Conservation (phyloP, 108 stramenopile species). For the Stephanodiscus triporus region DNA sequence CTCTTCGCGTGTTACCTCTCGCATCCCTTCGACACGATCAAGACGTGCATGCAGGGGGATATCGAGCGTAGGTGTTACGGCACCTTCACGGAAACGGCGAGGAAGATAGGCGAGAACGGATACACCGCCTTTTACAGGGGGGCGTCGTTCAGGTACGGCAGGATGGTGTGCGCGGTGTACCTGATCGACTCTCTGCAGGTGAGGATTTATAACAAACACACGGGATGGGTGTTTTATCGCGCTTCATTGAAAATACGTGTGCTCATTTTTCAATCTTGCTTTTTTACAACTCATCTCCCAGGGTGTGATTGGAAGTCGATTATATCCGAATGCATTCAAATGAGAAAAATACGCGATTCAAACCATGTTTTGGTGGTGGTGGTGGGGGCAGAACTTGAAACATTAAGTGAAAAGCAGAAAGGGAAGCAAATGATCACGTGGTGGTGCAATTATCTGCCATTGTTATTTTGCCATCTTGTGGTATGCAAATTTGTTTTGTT, state of each 20-base stretch:
- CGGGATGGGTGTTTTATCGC: not conserved
- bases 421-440: no score
- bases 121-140: slow-evolving; percentile 90
- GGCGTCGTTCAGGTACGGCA: slow-evolving; percentile 89
- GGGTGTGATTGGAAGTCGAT: slow-evolving; percentile 25
- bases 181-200: slow-evolving; percentile 83
- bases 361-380: not conserved
- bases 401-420: no score
- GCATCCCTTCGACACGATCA: slow-evolving; percentile 91
- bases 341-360: not conserved
- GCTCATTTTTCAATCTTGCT: not conserved
- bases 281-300: not conserved
- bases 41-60: slow-evolving; percentile 97
- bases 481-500: no score
- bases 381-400: no score
- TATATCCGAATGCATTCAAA: not conserved
- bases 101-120: slow-evolving; percentile 65
- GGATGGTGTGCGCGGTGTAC: slow-evolving; percentile 91
- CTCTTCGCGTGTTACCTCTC: slow-evolving; percentile 90
- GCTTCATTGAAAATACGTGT: not conserved
- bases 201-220: not conserved
- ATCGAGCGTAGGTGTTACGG: slow-evolving; percentile 82
- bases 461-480: no score
- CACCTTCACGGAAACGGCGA: slow-evolving; percentile 73
- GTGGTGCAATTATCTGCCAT: no score